Evolutionary conservation across 2,329 filamentous ascomycete genomes (phyloP), one percentile per base, ranked within the genome.

Genomic region (Xylaria hypoxylon): DNA sequence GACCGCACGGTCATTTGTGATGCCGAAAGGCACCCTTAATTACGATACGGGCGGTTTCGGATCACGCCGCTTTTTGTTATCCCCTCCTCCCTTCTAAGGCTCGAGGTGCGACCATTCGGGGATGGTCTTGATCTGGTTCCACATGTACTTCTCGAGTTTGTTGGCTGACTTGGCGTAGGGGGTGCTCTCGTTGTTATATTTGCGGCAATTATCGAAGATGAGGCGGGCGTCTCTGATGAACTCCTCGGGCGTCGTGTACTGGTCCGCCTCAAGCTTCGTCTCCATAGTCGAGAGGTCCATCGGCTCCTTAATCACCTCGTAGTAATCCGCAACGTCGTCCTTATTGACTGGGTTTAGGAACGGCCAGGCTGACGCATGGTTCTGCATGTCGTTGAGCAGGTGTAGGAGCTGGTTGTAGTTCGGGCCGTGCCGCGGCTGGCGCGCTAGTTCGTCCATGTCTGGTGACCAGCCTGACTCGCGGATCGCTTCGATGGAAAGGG

Each of bases 241-340:
- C 74, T 98, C 96, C 76, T 98, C 94, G 0, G 96, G 95, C 0
- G 89, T 94, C 17, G 89, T 87, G 77, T 99, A 99, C 75, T 95
- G 88, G 80, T 98, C 96, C 44, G 93, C 93, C 76, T 98, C 94
- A 70, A 97, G 90, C 80, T 97, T 97, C 72, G 89, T 89, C 80
- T 98, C 96, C 95, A 99, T 98, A 22, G 94, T 97, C 53, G 88
- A 90, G 53, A 97, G 84, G 77, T 97, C 96, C 96, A 99, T 99
- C 40, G 96, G 96, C 78, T 97, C 92, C 77, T 94, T 94, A 83
- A 99, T 99, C 68, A 98, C 94, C 66, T 97, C 93, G 83, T 98
- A 98, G 81, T 99, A 99, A 79, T 99, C 96, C n/a, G 93, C 90
- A 0, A 99, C 96, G 72, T 98, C 96, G 74, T 99, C 96, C 71